These are phyloP conservation scores for Cyclotella atomus DNA, from an alignment of 108 stramenopile genomes.

Conservation along the genomic window DNA sequence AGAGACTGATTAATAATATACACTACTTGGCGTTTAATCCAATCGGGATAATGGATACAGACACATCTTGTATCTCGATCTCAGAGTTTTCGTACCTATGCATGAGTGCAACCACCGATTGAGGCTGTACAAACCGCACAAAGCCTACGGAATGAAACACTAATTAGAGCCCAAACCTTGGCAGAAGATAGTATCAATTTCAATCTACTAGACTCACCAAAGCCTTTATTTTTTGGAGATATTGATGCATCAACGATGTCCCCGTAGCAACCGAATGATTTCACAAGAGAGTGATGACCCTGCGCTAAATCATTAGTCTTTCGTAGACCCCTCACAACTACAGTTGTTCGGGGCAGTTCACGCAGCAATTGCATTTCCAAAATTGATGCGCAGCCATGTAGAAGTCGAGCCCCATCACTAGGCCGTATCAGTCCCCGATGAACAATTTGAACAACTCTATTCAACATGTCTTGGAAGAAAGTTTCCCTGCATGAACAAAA, in stretches of 20 bases:
- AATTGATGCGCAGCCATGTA: constrained; percentile 80
- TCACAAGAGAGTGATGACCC: constrained; percentile 39
- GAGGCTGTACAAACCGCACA: constrained; percentile 64
- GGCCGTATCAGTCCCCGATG: constrained; percentile 66
- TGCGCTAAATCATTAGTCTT: constrained; percentile 65
- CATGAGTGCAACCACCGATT: constrained; percentile 67
- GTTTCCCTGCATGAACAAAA: constrained; percentile 37
- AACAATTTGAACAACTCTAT: constrained; percentile 76
- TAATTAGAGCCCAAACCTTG: too few species aligned
- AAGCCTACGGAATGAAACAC: constrained; percentile 66
- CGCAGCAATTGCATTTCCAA: constrained; percentile 67
- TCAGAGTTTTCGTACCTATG: constrained; percentile 60
- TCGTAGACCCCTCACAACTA: constrained; percentile 77
- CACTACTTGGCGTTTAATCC: background rate
- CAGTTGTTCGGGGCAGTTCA: constrained; percentile 67
- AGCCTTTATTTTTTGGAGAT: constrained; percentile 73
- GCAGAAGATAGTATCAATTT: too few species aligned
- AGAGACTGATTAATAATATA: too few species aligned
- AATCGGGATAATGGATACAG: constrained; percentile 40
- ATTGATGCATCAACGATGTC: constrained; percentile 78
- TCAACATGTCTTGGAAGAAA: constrained; percentile 78
- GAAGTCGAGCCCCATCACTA: constrained; percentile 77
- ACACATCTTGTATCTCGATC: constrained; percentile 86
- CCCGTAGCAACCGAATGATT: constrained; percentile 70
- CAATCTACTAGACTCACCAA: constrained; percentile 54